phyloP scores from a whole-genome alignment of 257 asterid genomes.

The Solanum paucissectum region DNA sequence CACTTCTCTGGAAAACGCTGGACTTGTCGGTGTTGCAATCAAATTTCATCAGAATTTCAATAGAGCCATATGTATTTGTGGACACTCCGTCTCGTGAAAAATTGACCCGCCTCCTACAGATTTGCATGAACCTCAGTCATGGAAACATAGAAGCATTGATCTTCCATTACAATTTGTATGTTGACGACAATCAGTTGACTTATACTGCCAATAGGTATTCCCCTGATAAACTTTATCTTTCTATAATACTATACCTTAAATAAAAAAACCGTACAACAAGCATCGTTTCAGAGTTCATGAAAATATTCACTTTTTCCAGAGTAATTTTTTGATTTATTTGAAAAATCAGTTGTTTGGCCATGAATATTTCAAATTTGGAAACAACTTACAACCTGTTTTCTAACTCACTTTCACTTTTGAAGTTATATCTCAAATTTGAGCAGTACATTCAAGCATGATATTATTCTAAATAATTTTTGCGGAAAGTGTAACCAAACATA shows the following conservation, averaged over 20 bases:
- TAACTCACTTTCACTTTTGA: no score
- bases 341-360: neutral
- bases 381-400: neutral
- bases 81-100: conserved; percentile 48
- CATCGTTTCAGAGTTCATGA: neutral
- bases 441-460: no score
- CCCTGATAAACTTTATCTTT: neutral
- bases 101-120: conserved; percentile 48
- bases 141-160: conserved; percentile 43
- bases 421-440: no score
- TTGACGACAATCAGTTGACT: conserved; percentile 56
- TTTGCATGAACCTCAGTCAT: conserved; percentile 49
- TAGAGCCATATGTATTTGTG: conserved; percentile 65
- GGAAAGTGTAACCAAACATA: no score
- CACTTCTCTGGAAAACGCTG: conserved; percentile 29
- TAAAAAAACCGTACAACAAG: no score
- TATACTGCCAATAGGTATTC: conserved; percentile 64
- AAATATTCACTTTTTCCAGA: neutral
- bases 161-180: conserved; percentile 55
- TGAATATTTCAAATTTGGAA: no score
- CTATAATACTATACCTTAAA: neutral
- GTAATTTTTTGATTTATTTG: neutral
- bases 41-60: conserved; percentile 59
- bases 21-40: conserved; percentile 52
- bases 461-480: no score